A percentile compares a stretch with the other conserved stretches of the same genome.
Evolutionary conservation across 1,284 basidiomycete genomes (phyloP).

Genomic region (Amylostereum areolatum): DNA sequence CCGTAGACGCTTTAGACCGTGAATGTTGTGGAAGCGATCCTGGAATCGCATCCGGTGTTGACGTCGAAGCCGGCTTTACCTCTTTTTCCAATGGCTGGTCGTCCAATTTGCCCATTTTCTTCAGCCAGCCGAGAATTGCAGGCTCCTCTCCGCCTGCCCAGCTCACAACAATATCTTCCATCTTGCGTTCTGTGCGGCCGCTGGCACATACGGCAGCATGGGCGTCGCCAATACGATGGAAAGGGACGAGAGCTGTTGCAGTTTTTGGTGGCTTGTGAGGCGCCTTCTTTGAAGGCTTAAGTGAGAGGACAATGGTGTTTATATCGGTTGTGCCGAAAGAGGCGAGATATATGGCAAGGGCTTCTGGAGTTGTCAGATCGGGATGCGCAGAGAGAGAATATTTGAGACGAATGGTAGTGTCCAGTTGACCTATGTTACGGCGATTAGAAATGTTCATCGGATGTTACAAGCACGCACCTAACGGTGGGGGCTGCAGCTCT

Average conservation of each 20-base stretch:
- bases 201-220: constrained; percentile 66
- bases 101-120: constrained; percentile 59
- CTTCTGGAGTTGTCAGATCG: constrained; percentile 40
- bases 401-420: constrained; percentile 70
- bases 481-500: constrained; percentile 43
- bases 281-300: constrained; percentile 54
- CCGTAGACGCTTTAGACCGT: constrained; percentile 17
- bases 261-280: constrained; percentile 49
- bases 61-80: not conserved
- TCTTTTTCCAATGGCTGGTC: constrained; percentile 2
- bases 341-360: constrained; percentile 46
- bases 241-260: constrained; percentile 67
- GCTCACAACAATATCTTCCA: constrained; percentile 39
- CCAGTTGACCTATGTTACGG: constrained; percentile 43
- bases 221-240: constrained; percentile 66
- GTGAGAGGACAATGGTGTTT: constrained; percentile 56
- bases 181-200: constrained; percentile 35
- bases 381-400: constrained; percentile 55
- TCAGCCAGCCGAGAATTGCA: constrained; percentile 69
- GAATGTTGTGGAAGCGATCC: constrained; percentile 10
- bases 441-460: no score
- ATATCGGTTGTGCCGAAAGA: constrained; percentile 60
- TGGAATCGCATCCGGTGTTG: constrained; percentile 22
- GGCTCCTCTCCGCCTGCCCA: constrained; percentile 65
- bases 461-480: constrained; percentile 32